Percentiles rank a stretch among this genome's conserved stretches.
These are phyloP conservation scores for Mucor circinelloides DNA, from an alignment of 371 early-diverging fungal genomes.

Conservation along the genomic window DNA sequence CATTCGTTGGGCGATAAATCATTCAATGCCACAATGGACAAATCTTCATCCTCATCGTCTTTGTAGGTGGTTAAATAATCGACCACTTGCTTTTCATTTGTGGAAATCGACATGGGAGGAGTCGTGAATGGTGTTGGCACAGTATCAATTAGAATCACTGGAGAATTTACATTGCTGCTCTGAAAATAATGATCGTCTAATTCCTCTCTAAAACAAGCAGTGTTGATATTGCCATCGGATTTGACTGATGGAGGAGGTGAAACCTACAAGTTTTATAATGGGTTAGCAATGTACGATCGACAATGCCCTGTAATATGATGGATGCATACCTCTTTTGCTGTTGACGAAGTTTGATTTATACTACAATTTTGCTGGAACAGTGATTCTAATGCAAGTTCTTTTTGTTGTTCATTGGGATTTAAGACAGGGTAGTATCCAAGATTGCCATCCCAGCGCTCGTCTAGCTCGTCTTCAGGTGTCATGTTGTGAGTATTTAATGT, in stretches of 20 bases:
- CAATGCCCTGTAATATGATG: not conserved
- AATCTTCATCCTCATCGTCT: not conserved
- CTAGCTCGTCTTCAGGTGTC: not conserved
- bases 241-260: not conserved
- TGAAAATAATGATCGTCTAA: slow-evolving; percentile 58
- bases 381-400: not conserved
- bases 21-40: slow-evolving; percentile 1
- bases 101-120: not conserved
- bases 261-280: not conserved
- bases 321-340: not conserved
- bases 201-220: slow-evolving; percentile 23
- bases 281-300: not conserved
- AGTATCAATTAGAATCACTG: not conserved
- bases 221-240: not conserved
- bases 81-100: not conserved
- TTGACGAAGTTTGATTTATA: not conserved
- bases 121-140: not conserved
- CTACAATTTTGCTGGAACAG: not conserved
- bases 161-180: not conserved
- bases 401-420: not conserved
- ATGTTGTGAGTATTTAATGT: not conserved
- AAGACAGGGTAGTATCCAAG: not conserved
- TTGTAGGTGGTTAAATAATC: not conserved
- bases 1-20: not conserved
- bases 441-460: slow-evolving; percentile 1